Percentiles rank a stretch among this genome's conserved stretches.
These are phyloP conservation scores for Colletotrichum spinosum DNA, from an alignment of 2,329 filamentous ascomycete genomes.

Conservation along the genomic window DNA sequence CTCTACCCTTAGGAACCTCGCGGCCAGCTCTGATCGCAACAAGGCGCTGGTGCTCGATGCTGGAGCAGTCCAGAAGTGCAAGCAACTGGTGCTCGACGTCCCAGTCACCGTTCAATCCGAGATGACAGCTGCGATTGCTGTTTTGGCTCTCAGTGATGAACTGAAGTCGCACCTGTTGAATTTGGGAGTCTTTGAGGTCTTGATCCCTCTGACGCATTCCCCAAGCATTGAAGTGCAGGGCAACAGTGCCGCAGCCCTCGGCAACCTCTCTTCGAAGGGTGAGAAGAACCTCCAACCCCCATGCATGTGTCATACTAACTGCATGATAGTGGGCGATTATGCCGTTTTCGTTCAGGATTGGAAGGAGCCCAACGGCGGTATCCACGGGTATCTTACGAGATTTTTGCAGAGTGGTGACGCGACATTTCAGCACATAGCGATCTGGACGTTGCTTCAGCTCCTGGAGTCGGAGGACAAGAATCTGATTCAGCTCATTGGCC, in stretches of 20 bases:
- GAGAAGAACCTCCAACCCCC: conserved; percentile 43
- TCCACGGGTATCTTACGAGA: conserved; percentile 92
- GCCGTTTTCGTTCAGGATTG: conserved; percentile 95
- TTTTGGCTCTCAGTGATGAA: conserved; percentile 94
- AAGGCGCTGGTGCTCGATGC: conserved; percentile 98
- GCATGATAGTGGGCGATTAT: conserved; percentile 85
- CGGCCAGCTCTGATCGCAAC: conserved; percentile 96
- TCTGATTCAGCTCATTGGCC: conserved; percentile 88
- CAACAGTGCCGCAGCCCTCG: conserved; percentile 95
- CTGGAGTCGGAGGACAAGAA: conserved; percentile 94
- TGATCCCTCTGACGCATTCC: conserved; percentile 95
- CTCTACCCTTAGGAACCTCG: conserved; percentile 93
- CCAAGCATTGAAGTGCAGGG: conserved; percentile 98
- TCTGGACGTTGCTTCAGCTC: conserved; percentile 96
- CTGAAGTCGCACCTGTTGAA: conserved; percentile 92
- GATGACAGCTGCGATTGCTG: conserved; percentile 99
- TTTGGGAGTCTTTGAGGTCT: conserved; percentile 93
- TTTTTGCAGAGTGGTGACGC: conserved; percentile 95
- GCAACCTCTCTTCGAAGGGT: conserved; percentile 98
- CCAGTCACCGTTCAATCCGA: conserved; percentile 96
- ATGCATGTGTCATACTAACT: conserved; percentile 30
- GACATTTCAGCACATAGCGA: conserved; percentile 98
- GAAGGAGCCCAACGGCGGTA: conserved; percentile 91
- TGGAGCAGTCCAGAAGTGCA: conserved; percentile 98
- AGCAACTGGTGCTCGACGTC: conserved; percentile 92